phyloP scores from a whole-genome alignment of 768 basidiomycete species.

The Termitomyces sp. region DNA sequence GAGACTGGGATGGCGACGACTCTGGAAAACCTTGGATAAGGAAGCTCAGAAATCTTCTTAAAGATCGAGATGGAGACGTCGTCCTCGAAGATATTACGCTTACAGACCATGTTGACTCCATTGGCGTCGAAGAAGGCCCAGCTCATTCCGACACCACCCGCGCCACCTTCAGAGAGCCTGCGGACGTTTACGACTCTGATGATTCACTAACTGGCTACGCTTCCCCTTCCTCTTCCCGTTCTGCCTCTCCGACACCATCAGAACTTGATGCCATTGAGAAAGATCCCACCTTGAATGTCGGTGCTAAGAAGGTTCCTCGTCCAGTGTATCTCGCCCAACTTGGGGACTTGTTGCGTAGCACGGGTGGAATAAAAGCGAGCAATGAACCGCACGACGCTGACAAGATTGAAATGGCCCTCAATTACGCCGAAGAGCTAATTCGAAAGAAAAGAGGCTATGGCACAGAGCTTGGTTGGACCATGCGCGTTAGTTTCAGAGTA shows the following conservation, averaged over 20 bases:
- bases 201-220: conserved; percentile 83
- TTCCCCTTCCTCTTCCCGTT: conserved; percentile 61
- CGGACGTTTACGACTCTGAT: conserved; percentile 65
- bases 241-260: conserved; percentile 75
- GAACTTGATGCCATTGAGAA: conserved; percentile 81
- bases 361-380: conserved; percentile 43
- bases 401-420: conserved; percentile 75
- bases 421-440: conserved; percentile 78
- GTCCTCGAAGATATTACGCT: conserved; percentile 19
- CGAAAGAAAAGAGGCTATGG: conserved; percentile 83
- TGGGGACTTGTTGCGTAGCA: conserved; percentile 66
- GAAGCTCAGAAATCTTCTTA: conserved; percentile 50
- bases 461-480: conserved; percentile 74
- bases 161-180: conserved; percentile 18
- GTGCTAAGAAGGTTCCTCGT: conserved; percentile 62
- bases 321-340: conserved; percentile 93
- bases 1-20: conserved; percentile 78
- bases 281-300: conserved; percentile 78
- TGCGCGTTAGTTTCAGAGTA: background rate
- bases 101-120: background rate
- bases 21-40: conserved; percentile 64
- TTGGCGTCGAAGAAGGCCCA: background rate
- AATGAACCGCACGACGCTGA: conserved; percentile 68
- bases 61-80: conserved; percentile 49
- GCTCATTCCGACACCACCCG: conserved; percentile 5